Base-by-base conservation (phyloP, 768 basidiomycete genomes). In the Termitomyces titanicus region DNA sequence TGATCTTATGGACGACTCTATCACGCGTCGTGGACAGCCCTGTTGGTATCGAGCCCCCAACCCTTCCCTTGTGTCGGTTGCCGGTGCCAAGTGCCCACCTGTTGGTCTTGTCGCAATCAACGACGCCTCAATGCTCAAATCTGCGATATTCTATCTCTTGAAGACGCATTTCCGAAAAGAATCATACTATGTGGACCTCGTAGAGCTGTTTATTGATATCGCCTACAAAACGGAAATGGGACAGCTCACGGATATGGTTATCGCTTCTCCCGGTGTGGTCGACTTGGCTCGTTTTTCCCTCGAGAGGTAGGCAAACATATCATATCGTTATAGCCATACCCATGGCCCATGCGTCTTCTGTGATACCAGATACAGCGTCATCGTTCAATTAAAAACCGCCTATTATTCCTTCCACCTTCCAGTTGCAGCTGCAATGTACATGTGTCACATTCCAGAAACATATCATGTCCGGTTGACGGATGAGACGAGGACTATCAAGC, bases 381-480 rank as follows among this genome's bases (percentile, higher is more conserved):
- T 98, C 69, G 96, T 97, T 49, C 80, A 92, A 60, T 97, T 94
- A 84, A 99, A 98, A 75, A 98, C 96, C 31, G 92, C 96, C 0
- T 96, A 83, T 76, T 98, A 98, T 74, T 97, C 93, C 37, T 98
- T 98, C 82, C 96, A 97, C 77, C 92, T 98, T 59, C 94, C 96
- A 42, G 93, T 98, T 59, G 96, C 95, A 10, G 85, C 94, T 57
- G 94, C 93, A 10, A 87, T 98, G 85, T 81, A 86, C 69, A 76
- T 94, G 70, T 81, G 79, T 63, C 74, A 76, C 42, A 79, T 92
- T 53, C 83, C 88, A 12, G 74, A 74, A 49, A 68, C 73, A 35
- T 80, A 83, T 63, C 64, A 63, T 29, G 61, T 74, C 51, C 64
- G 27, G 34, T 48, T 29, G 58, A 54, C 43, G 22, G 40, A 54